These are phyloP conservation scores for Sugiyamaella grinbergsii DNA, from an alignment of 1,139 yeast genomes.

Conservation along the genomic window DNA sequence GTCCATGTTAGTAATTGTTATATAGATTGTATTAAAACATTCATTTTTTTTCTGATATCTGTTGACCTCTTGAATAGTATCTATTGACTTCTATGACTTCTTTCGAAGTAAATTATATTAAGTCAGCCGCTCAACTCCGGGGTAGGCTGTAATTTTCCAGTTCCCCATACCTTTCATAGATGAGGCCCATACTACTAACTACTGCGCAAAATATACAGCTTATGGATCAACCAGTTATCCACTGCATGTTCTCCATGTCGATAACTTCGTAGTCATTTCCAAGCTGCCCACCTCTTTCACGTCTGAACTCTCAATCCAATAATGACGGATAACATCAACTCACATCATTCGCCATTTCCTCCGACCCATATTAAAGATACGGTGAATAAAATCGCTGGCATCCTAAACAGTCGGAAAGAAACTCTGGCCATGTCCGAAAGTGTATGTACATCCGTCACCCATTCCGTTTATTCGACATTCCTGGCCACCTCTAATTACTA, in stretches of 20 bases:
- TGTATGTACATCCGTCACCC: no score
- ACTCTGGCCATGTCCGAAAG: slow-evolving; percentile 83
- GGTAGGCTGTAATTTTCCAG: no score
- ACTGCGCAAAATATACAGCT: slow-evolving; percentile 9
- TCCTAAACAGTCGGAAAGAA: slow-evolving; percentile 55
- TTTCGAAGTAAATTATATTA: no score
- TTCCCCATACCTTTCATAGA: no score
- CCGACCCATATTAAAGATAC: slow-evolving; percentile 55
- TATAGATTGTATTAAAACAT: background rate
- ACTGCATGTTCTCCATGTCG: background rate
- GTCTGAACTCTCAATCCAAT: background rate
- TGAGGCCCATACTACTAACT: no score
- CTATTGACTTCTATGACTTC: background rate
- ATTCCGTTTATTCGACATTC: no score
- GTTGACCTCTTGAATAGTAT: background rate
- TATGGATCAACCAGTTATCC: no score
- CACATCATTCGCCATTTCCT: slow-evolving; percentile 50
- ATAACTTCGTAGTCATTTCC: background rate
- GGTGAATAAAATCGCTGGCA: slow-evolving; percentile 58
- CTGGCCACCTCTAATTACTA: background rate
- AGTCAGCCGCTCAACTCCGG: no score
- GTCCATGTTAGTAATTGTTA: no score
- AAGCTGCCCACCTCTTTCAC: background rate
- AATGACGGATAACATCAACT: background rate
- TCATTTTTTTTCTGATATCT: background rate